Evolutionary conservation across 306 rosid genomes (phyloP).

Genomic region (Hylodesmum podocarpum): DNA sequence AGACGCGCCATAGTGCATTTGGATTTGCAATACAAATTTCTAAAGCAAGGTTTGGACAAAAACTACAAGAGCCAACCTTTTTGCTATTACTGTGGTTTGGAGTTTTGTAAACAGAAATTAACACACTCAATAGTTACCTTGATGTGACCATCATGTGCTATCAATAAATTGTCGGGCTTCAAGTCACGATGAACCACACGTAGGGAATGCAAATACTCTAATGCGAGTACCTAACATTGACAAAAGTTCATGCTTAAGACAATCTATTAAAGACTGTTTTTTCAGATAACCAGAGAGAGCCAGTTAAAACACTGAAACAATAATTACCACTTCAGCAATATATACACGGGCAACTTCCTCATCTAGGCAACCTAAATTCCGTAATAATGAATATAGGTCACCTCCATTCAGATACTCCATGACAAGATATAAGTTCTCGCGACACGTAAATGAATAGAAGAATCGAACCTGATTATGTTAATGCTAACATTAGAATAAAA

Average conservation of each 20-base stretch:
- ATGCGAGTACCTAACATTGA: constrained; percentile 79
- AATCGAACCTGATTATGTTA: constrained; percentile 80
- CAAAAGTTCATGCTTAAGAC: constrained; percentile 1
- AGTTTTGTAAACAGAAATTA: background rate
- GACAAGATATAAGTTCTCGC: constrained; percentile 94
- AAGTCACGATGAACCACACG: constrained; percentile 95
- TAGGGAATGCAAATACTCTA: constrained; percentile 94
- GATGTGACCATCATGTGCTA: constrained; percentile 98
- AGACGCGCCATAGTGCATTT: no score
- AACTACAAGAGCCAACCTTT: background rate
- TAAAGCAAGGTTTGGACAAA: background rate
- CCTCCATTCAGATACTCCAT: constrained; percentile 99
- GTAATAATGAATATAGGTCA: constrained; percentile 89
- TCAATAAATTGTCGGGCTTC: constrained; percentile 95
- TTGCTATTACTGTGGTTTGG: background rate
- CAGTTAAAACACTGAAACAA: background rate
- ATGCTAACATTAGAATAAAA: constrained; percentile 34
- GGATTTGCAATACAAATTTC: no score
- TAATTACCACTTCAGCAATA: constrained; percentile 94
- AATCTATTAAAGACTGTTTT: background rate
- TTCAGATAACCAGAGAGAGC: constrained; percentile 8
- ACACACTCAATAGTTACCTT: constrained; percentile 55
- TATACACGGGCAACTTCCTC: constrained; percentile 96
- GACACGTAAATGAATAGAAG: constrained; percentile 97
- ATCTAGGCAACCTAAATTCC: constrained; percentile 94